Percentiles rank a stretch among this genome's conserved stretches.
Evolutionary conservation across 2,329 filamentous ascomycete species (phyloP).

Genomic region (Massarina eburnea): DNA sequence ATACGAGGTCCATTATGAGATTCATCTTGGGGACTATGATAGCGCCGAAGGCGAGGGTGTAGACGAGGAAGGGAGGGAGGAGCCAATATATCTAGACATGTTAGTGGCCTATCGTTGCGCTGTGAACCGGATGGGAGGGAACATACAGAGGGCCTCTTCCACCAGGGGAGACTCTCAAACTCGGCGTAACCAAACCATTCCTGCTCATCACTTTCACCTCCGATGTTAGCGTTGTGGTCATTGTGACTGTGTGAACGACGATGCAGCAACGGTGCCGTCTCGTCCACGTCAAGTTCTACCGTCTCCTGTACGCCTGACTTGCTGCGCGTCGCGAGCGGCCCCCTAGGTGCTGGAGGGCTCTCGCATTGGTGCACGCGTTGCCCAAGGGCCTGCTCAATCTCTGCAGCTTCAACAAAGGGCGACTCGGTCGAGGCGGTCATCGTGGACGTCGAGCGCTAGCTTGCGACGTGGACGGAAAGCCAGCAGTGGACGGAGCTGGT

Average conservation of each 20-base stretch:
- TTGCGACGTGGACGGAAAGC: background rate
- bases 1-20: conserved; percentile 80
- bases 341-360: conserved; percentile 11
- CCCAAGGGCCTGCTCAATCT: conserved; percentile 27
- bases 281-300: conserved; percentile 15
- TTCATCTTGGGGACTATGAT: conserved; percentile 85
- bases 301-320: conserved; percentile 19
- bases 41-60: conserved; percentile 83
- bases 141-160: conserved; percentile 54
- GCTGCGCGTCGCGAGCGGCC: conserved; percentile 8
- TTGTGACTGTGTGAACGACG: conserved; percentile 8
- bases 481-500: background rate
- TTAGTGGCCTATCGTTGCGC: conserved; percentile 2
- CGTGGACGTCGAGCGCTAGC: background rate
- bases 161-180: conserved; percentile 49
- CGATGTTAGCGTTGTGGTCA: conserved; percentile 11
- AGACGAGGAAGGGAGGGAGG: conserved; percentile 74
- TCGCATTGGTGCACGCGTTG: conserved; percentile 9
- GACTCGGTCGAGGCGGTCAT: conserved; percentile 32
- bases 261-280: conserved; percentile 32
- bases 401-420: conserved; percentile 31
- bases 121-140: background rate
- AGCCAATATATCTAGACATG: conserved; percentile 73
- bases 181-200: conserved; percentile 42
- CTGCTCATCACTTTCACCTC: conserved; percentile 10